Percentiles rank a stretch among this genome's conserved stretches.
phyloP scores from a whole-genome alignment of 306 rosid species.

The Vigna angularis region DNA sequence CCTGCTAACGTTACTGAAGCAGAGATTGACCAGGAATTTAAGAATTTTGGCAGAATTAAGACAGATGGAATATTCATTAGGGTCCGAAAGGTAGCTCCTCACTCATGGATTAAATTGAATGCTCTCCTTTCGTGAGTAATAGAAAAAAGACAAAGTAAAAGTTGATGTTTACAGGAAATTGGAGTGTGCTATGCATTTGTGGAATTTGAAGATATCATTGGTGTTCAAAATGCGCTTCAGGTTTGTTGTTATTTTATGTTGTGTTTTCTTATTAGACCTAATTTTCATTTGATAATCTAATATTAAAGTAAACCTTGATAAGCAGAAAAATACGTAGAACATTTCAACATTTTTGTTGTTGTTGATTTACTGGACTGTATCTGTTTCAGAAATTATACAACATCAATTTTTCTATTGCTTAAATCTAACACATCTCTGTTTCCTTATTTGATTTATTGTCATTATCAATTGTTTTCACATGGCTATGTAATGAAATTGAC shows the following conservation, averaged over 20 bases:
- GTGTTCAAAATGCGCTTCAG: conserved; percentile 91
- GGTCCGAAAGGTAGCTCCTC: conserved; percentile 70
- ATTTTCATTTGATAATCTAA: conserved; percentile 5
- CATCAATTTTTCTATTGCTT: background rate
- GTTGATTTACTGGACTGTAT: conserved; percentile 34
- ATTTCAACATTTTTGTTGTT: conserved; percentile 19
- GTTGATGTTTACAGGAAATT: conserved; percentile 72
- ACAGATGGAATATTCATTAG: conserved; percentile 88
- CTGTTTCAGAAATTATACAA: background rate
- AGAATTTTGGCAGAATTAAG: conserved; percentile 78
- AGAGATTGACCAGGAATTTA: conserved; percentile 83
- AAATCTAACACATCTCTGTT: background rate
- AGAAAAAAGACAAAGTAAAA: conserved; percentile 39
- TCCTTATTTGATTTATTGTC: conserved; percentile 23
- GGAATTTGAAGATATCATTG: conserved; percentile 85
- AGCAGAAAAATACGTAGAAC: background rate
- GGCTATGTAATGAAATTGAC: background rate
- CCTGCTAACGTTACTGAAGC: conserved; percentile 79
- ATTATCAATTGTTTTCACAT: conserved; percentile 24
- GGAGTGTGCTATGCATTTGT: conserved; percentile 98
- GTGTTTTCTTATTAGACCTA: background rate
- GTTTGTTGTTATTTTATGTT: conserved; percentile 46
- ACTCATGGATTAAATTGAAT: conserved; percentile 18
- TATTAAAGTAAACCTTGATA: background rate
- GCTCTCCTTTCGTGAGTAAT: background rate